These are phyloP conservation scores for Salix arbutifolia DNA, from an alignment of 345 rosid genomes.

Conservation along the genomic window DNA sequence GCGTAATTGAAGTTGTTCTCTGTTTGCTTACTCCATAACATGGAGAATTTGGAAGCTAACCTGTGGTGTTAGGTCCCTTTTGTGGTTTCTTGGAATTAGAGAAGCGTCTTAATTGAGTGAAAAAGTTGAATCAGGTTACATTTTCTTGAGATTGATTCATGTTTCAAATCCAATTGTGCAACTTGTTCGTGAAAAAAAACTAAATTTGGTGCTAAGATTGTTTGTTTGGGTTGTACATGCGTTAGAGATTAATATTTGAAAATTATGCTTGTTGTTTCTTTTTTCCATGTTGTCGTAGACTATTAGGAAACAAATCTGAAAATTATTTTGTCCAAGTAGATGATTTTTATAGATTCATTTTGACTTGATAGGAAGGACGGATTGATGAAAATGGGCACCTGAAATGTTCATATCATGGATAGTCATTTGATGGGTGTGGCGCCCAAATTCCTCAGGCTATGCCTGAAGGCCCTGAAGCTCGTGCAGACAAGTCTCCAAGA, in stretches of 20 bases:
- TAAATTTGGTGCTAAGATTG: not conserved
- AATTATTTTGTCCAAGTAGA: not conserved
- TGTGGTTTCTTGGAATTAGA: not conserved
- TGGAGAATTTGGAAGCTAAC: not conserved
- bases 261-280: not conserved
- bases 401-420: conserved; percentile 97
- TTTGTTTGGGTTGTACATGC: not conserved
- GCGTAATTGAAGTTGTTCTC: not conserved
- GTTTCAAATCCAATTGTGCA: not conserved
- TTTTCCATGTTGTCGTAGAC: too few species aligned
- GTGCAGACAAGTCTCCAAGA: conserved; percentile 71
- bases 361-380: conserved; percentile 69
- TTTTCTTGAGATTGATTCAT: not conserved
- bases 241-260: not conserved
- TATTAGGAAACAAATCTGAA: not conserved
- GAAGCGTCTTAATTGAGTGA: not conserved
- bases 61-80: not conserved
- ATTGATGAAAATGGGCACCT: conserved; percentile 92
- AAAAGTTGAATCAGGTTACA: not conserved
- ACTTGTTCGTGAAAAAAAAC: not conserved
- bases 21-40: not conserved
- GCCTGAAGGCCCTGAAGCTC: conserved; percentile 90
- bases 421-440: conserved; percentile 91
- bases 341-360: conserved; percentile 5
- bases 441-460: conserved; percentile 84